A percentile compares a stretch with the other conserved stretches of the same genome.
Conservation (phyloP, 768 basidiomycete genomes). For the Termitomyces sp. region DNA sequence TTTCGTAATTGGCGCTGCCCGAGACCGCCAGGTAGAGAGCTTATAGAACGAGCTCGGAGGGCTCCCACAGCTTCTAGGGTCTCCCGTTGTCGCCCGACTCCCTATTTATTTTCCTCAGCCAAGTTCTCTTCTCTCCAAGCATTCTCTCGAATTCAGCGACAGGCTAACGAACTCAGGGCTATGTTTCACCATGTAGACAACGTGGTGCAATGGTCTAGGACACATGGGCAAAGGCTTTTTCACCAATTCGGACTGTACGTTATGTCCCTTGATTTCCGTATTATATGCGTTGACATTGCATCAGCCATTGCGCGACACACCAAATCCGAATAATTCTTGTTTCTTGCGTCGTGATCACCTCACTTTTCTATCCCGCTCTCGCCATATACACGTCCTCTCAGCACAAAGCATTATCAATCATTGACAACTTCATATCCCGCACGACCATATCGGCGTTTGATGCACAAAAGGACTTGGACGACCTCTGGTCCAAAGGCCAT, state of each 20-base stretch:
- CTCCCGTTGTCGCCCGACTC: neutral
- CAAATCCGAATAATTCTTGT: slow-evolving; percentile 88
- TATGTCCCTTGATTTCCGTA: neutral
- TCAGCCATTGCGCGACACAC: slow-evolving; percentile 85
- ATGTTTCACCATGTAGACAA: slow-evolving; percentile 21
- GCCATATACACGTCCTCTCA: slow-evolving; percentile 78
- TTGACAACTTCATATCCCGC: slow-evolving; percentile 59
- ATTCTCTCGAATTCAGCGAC: neutral
- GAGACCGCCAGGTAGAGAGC: slow-evolving; percentile 1
- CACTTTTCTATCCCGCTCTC: slow-evolving; percentile 88
- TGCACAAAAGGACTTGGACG: slow-evolving; percentile 61
- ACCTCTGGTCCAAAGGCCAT: slow-evolving; percentile 69
- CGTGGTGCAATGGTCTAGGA: slow-evolving; percentile 38
- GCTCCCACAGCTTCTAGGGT: neutral
- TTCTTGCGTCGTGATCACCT: slow-evolving; percentile 84
- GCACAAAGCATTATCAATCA: slow-evolving; percentile 61
- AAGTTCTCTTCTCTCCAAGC: neutral
- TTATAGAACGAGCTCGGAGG: slow-evolving; percentile 3
- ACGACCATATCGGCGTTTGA: slow-evolving; percentile 52
- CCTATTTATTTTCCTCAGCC: slow-evolving; percentile 12
- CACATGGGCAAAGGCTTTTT: slow-evolving; percentile 51
- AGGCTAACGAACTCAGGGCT: slow-evolving; percentile 8
- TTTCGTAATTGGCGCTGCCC: slow-evolving; percentile 8
- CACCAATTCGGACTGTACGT: slow-evolving; percentile 79
- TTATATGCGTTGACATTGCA: neutral